A percentile compares a stretch with the other conserved stretches of the same genome.
Evolutionary conservation across 768 basidiomycete genomes (phyloP).

Genomic region (Amanita exitialis): DNA sequence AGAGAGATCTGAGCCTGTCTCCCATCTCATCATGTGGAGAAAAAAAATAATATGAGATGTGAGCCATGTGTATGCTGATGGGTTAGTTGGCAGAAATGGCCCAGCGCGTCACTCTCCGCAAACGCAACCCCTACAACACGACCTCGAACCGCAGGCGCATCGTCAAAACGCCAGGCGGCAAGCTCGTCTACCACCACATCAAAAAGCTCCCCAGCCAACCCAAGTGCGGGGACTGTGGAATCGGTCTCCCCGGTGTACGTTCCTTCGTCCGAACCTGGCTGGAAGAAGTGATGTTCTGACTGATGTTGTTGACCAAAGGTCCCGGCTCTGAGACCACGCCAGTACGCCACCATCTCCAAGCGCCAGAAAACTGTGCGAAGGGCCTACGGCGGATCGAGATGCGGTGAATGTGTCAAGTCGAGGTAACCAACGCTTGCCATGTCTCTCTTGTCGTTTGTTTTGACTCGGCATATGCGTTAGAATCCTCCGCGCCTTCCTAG

Average conservation of each 20-base stretch:
- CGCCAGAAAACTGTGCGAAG: slow-evolving; percentile 93
- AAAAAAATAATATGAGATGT: no score
- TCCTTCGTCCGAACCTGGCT: not conserved
- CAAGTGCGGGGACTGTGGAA: slow-evolving; percentile 98
- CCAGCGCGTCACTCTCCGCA: slow-evolving; percentile 99
- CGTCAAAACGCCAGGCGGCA: slow-evolving; percentile 97
- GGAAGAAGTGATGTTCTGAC: no score
- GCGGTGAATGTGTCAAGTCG: slow-evolving; percentile 91
- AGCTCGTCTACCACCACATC: slow-evolving; percentile 95
- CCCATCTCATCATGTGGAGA: no score
- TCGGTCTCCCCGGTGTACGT: slow-evolving; percentile 87
- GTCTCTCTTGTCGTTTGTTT: not conserved
- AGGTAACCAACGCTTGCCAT: slow-evolving; percentile 43
- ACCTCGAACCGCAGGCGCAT: slow-evolving; percentile 91
- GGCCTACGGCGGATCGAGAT: slow-evolving; percentile 96
- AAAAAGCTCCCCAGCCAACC: slow-evolving; percentile 88
- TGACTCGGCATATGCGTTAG: slow-evolving; percentile 28
- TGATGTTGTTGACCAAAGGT: slow-evolving; percentile 39
- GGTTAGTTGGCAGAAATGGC: slow-evolving; percentile 46
- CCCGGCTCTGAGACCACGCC: slow-evolving; percentile 89
- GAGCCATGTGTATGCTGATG: no score
- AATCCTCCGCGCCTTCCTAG: slow-evolving; percentile 95
- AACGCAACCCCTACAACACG: slow-evolving; percentile 97
- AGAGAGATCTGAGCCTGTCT: no score
- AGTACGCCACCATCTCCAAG: slow-evolving; percentile 95